Evolutionary conservation across 164 flowering plant species (phyloP).

Genomic region (Pachysandra terminalis): DNA sequence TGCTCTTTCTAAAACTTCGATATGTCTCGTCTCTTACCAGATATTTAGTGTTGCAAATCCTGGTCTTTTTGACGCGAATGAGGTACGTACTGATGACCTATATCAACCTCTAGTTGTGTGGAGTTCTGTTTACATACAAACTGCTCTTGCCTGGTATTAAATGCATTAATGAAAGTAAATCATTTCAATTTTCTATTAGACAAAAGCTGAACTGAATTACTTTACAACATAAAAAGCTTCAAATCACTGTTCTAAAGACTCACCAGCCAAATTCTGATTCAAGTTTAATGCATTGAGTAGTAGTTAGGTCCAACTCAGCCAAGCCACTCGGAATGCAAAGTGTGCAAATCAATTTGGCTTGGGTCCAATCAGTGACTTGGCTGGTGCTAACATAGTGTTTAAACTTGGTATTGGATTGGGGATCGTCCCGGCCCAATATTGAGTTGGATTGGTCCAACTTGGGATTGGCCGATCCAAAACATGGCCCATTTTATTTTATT

Average conservation of each 20-base stretch:
- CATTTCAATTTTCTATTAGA: too few relatives aligned
- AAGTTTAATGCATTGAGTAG: neutral
- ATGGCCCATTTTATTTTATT: too few relatives aligned
- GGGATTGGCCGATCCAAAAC: too few relatives aligned
- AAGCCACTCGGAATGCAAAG: neutral
- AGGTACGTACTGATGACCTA: conserved; percentile 41
- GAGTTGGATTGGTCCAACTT: too few relatives aligned
- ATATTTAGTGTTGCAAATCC: conserved; percentile 77
- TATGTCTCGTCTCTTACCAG: conserved; percentile 33
- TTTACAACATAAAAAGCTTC: neutral
- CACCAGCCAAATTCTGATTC: neutral
- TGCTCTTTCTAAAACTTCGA: neutral
- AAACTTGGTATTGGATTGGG: too few relatives aligned
- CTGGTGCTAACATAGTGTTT: too few relatives aligned
- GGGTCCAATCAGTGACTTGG: too few relatives aligned
- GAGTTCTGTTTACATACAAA: too few relatives aligned
- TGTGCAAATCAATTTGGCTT: neutral
- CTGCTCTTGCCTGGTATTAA: neutral
- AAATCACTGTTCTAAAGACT: neutral
- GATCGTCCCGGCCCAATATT: too few relatives aligned
- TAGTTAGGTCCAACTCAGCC: neutral
- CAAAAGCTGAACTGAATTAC: neutral
- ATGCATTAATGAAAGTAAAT: neutral
- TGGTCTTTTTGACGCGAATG: conserved; percentile 66
- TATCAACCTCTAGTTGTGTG: neutral